Conservation (phyloP, 805 yeast genomes). For the Starmerella lactis-condensi region DNA sequence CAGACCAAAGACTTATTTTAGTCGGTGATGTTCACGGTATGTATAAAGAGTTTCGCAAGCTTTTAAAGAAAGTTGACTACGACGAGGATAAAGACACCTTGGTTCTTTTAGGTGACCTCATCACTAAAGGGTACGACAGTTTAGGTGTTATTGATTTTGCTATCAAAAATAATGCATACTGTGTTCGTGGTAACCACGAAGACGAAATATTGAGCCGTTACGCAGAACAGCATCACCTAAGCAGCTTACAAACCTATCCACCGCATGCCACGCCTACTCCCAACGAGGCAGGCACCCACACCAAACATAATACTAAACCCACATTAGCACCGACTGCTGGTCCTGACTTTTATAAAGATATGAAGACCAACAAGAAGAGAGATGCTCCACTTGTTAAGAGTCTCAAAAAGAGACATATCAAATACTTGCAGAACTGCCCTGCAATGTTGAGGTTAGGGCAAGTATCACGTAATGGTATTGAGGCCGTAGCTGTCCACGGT, state of each 20-base stretch:
- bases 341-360: slow-evolving; percentile 7
- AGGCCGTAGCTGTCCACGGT: slow-evolving; percentile 59
- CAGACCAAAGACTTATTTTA: slow-evolving; percentile 34
- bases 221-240: slow-evolving; percentile 37
- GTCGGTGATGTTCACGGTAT: slow-evolving; percentile 87
- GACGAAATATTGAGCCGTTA: slow-evolving; percentile 48
- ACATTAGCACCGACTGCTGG: slow-evolving; percentile 13
- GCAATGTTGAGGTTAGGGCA: slow-evolving; percentile 44
- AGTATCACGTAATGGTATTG: slow-evolving; percentile 25
- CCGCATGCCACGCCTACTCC: slow-evolving; percentile 18
- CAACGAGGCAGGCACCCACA: slow-evolving; percentile 3
- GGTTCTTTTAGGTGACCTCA: slow-evolving; percentile 65
- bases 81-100: slow-evolving; percentile 33
- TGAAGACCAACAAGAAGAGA: slow-evolving; percentile 11
- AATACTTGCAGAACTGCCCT: slow-evolving; percentile 44
- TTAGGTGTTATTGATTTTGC: slow-evolving; percentile 48
- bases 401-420: slow-evolving; percentile 41
- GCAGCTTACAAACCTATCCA: slow-evolving; percentile 16
- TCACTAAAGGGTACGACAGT: slow-evolving; percentile 70
- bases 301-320: no score
- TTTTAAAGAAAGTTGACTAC: slow-evolving; percentile 34
- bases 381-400: slow-evolving; percentile 33
- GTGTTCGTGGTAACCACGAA: slow-evolving; percentile 84
- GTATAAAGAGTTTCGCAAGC: slow-evolving; percentile 32
- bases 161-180: slow-evolving; percentile 38